Evolutionary conservation across 192 early-diverging fungal genomes (phyloP), one percentile per base, ranked within the genome.

Genomic region (Chytriomyces sp.): DNA sequence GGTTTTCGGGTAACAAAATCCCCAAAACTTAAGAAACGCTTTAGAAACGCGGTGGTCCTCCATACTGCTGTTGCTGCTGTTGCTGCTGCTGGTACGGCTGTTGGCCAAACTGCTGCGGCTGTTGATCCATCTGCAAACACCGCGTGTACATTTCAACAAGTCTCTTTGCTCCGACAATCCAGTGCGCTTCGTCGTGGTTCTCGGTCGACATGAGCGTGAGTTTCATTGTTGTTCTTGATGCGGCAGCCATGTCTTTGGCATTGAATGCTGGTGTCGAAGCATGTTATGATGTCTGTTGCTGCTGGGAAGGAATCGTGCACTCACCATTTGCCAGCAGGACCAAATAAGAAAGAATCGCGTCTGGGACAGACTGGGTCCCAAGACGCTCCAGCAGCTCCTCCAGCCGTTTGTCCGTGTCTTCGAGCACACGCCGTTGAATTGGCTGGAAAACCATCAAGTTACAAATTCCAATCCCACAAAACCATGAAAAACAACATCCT

Each of bases 111-210:
- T 9, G 18, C 7, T 10, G 24, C 26, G 53, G 71, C 18, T 73
- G 71, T 23, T 44, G 24, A 8, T 8, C 16, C 26, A 10, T 11
- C 8, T n/a, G 16, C 8, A 62, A 6, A 1, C n/a, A n/a, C 0
- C 71, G 71, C 18, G 68, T 46, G 23, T 64, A 78, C 63, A 87
- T 57, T 62, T 87, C 86, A 7, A 87, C 77, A 11, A 87, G 78
- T 24, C 86, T 77, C 72, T 87, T 87, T 8, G 79, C 50, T 3
- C 82, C 86, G 28, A 87, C 46, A 63, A 87, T 77, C 86, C 86
- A 87, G 50, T 79, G 81, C 11, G 78, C 80, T 57, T 87, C 86
- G 50, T 80, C 78, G 26, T 83, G 78, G 57, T 80, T 78, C 45
- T 72, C 77, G 9, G 80, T 77, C 45, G 83, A 77, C 79, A 87